Evolutionary conservation across 306 rosid genomes (phyloP), one percentile per base, ranked within the genome.

Genomic region (Glycine tomentella): DNA sequence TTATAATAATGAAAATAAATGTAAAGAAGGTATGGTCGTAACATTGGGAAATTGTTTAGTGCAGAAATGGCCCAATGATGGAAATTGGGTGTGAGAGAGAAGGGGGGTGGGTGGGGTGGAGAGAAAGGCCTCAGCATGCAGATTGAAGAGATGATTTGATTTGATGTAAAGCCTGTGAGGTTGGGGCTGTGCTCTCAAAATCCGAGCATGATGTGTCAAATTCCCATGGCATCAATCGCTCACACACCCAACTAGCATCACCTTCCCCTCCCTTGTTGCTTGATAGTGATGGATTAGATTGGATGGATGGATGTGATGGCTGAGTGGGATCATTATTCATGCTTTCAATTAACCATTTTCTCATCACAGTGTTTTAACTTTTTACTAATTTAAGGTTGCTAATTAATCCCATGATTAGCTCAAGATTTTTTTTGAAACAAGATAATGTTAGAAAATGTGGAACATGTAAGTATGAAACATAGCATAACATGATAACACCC

Each of bases 191-290:
- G 84, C 69, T 86, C 94, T 89, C 88, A 90, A 89, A 92, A 86
- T 89, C 80, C 86, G 94, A 90, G 98, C 96, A 84, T 87, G 95
- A 88, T 89, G 91, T 88, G 97, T 92, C 97, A 92, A 89, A 90
- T 82, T 90, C 86, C 72, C 77, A 88, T 90, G 88, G 87, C 86
- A 89, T 88, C 93, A 89, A 85, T 90, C 31, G 31, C 87, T 33
- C 81, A 77, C 79, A 75, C 75, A 8, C 16, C 46, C 44, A 15
- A 69, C 36, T 53, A 46, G 63, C 82, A 75, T 70, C 81, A 40
- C 76, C 83, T 25, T 36, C 74, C 61, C n/a, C 55, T 75, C 55
- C 12, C 55, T 78, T 36, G 77, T 50, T 74, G 36, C 59, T 71
- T 84, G 94, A 89, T 84, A 0, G 80, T 78, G 96, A 92, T 87